phyloP scores from a whole-genome alignment of 176 grass and related monocot genomes.

The Miscanthus lutarioriparius region DNA sequence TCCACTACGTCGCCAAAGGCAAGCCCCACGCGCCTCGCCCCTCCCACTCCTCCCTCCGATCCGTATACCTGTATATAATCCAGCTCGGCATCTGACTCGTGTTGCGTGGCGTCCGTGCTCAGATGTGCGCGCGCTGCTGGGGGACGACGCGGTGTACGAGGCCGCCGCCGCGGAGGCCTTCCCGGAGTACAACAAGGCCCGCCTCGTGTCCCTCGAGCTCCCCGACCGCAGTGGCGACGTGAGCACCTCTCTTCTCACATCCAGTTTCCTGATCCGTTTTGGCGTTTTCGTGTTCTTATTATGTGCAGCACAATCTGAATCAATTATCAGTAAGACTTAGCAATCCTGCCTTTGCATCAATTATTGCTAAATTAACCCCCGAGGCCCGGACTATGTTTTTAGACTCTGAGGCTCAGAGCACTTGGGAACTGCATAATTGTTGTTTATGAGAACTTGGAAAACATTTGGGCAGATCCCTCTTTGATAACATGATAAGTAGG shows the following conservation, averaged over 20 bases:
- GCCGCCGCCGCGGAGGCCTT: slow-evolving; percentile 91
- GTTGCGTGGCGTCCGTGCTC: slow-evolving; percentile 8
- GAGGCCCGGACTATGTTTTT: background rate
- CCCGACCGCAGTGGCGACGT: slow-evolving; percentile 95
- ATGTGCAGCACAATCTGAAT: background rate
- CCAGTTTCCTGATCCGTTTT: background rate
- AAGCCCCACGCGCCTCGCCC: background rate
- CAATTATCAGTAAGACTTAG: background rate
- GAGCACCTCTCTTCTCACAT: slow-evolving; percentile 26
- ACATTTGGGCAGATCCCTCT: background rate
- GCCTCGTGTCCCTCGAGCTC: slow-evolving; percentile 74
- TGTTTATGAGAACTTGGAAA: background rate
- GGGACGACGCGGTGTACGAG: slow-evolving; percentile 76
- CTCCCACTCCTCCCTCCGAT: background rate
- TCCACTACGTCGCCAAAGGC: slow-evolving; percentile 98
- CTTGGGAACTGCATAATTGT: background rate
- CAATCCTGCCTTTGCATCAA: background rate
- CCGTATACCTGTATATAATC: background rate
- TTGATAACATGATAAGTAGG: background rate
- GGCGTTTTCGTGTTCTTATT: background rate
- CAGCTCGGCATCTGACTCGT: slow-evolving; percentile 1
- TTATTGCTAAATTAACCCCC: background rate
- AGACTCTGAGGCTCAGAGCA: slow-evolving; percentile 7
- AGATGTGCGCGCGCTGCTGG: slow-evolving; percentile 81
- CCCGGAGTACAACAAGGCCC: slow-evolving; percentile 79